phyloP scores from a whole-genome alignment of 257 asterid genomes.

The Solanum boliviense region DNA sequence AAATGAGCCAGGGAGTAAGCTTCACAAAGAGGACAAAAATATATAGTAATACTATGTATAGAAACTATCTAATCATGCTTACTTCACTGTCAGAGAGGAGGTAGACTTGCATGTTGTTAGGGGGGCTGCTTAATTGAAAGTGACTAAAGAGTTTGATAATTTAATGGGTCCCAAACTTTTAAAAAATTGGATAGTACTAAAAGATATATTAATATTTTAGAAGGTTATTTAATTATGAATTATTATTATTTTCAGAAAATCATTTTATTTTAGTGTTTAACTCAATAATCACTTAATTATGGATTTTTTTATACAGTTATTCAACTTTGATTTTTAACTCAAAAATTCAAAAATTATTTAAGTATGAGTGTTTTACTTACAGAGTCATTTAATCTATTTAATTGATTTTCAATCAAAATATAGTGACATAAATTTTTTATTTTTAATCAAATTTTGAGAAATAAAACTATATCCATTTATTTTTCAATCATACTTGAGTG shows the following conservation, averaged over 20 bases:
- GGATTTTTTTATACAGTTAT: no score
- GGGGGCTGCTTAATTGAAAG: background rate
- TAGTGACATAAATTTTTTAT: background rate
- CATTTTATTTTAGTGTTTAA: no score
- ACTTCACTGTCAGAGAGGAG: background rate
- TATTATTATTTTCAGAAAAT: background rate
- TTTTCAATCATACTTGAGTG: no score
- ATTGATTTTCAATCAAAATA: background rate
- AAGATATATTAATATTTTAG: background rate
- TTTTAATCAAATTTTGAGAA: background rate
- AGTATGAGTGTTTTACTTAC: background rate
- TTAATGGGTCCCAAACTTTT: background rate
- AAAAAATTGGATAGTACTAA: background rate
- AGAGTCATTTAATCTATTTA: no score
- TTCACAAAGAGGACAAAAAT: background rate
- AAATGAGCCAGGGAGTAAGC: background rate
- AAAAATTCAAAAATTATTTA: no score
- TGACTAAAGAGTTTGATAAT: background rate
- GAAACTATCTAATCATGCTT: background rate
- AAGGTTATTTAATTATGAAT: background rate
- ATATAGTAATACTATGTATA: no score
- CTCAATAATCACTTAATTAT: background rate
- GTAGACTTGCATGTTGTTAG: background rate
- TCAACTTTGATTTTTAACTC: background rate
- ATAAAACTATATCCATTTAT: background rate